Percentiles rank a stretch among this genome's conserved stretches.
Evolutionary conservation across 495 filamentous ascomycete genomes (phyloP).

Genomic region (Chaetomium fimeti): DNA sequence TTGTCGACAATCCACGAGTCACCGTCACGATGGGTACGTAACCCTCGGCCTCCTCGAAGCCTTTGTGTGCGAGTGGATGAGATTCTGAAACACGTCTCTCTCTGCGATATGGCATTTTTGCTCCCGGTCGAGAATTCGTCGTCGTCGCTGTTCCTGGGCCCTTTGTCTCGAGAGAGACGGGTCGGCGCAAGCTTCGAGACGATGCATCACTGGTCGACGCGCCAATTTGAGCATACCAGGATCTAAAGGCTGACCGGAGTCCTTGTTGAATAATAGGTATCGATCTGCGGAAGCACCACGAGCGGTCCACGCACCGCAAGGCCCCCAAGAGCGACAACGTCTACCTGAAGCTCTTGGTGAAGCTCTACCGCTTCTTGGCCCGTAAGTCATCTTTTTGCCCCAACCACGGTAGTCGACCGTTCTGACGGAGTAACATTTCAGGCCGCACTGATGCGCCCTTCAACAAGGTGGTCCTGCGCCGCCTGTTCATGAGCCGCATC

Average conservation of each 20-base stretch:
- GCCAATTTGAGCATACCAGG: slow-evolving; percentile 48
- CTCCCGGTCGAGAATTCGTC: slow-evolving; percentile 26
- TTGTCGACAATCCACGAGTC: slow-evolving; percentile 41
- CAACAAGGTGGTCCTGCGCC: slow-evolving; percentile 95
- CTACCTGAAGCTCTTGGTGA: slow-evolving; percentile 95
- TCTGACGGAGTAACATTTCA: slow-evolving; percentile 35
- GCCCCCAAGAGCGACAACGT: slow-evolving; percentile 97
- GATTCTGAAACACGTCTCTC: slow-evolving; percentile 31
- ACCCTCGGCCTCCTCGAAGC: slow-evolving; percentile 30
- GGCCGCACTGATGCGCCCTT: slow-evolving; percentile 94
- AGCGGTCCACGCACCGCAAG: slow-evolving; percentile 83
- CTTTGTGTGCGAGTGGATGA: slow-evolving; percentile 49
- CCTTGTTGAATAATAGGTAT: slow-evolving; percentile 55
- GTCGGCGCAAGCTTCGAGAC: slow-evolving; percentile 14
- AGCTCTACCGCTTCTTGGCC: slow-evolving; percentile 97
- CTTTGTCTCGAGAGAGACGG: slow-evolving; percentile 9
- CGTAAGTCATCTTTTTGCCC: slow-evolving; percentile 59
- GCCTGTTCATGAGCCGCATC: slow-evolving; percentile 95
- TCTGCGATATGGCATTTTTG: slow-evolving; percentile 44
- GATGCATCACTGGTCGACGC: slow-evolving; percentile 32
- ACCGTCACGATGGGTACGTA: slow-evolving; percentile 55
- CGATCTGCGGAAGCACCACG: slow-evolving; percentile 78
- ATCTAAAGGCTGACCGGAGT: slow-evolving; percentile 53
- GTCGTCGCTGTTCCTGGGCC: slow-evolving; percentile 6
- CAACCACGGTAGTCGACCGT: background rate